phyloP scores from a whole-genome alignment of 768 basidiomycete genomes.

The Cyathus striatus region DNA sequence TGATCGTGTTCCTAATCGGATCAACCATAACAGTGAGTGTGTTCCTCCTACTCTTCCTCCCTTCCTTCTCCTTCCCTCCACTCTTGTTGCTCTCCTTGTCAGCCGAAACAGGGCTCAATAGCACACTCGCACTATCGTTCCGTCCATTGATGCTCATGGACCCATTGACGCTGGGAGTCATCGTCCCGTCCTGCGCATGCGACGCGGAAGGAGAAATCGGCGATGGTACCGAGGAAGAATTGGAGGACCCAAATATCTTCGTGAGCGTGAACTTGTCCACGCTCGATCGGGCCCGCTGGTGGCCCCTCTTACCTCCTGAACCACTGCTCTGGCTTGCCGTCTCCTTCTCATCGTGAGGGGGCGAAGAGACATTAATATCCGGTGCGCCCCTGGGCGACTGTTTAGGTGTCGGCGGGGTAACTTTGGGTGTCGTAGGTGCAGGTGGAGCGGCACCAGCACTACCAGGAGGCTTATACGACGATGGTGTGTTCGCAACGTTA shows the following conservation, averaged over 20 bases:
- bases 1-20: slow-evolving; percentile 56
- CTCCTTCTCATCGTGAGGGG: slow-evolving; percentile 30
- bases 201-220: too few species aligned
- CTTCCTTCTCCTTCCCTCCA: slow-evolving; percentile 27
- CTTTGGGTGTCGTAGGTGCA: slow-evolving; percentile 4
- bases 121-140: slow-evolving; percentile 14
- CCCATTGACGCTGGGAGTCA: slow-evolving; percentile 6
- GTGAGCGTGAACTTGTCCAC: slow-evolving; percentile 76
- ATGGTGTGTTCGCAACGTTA: slow-evolving; percentile 2
- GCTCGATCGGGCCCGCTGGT: slow-evolving; percentile 62
- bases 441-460: neutral
- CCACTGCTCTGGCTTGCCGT: slow-evolving; percentile 24
- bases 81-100: too few species aligned
- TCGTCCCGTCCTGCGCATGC: slow-evolving; percentile 11
- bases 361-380: slow-evolving; percentile 27
- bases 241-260: slow-evolving; percentile 77
- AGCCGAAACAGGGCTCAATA: slow-evolving; percentile 23
- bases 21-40: slow-evolving; percentile 88
- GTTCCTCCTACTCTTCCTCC: slow-evolving; percentile 67
- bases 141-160: slow-evolving; percentile 12
- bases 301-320: slow-evolving; percentile 36
- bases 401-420: neutral
- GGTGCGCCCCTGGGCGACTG: neutral
- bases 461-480: slow-evolving; percentile 13
- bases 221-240: too few species aligned